Conservation (phyloP, 139 green algal species). For the Chlamydomonas incerta region DNA sequence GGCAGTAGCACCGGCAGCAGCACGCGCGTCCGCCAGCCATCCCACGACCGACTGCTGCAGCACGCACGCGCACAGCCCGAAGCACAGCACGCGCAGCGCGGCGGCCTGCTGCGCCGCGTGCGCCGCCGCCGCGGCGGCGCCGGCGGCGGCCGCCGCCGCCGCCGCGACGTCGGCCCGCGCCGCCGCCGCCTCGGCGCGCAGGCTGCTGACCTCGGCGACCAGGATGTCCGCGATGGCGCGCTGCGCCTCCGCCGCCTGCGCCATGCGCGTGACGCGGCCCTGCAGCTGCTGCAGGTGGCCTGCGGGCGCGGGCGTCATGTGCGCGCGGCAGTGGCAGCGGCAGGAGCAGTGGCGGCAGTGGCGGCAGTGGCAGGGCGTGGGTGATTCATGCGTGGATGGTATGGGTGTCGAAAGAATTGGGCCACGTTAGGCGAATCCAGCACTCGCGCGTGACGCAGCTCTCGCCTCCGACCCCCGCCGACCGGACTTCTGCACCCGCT, state of each 20-base stretch:
- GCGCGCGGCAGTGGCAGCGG: too few species aligned
- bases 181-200: neutral
- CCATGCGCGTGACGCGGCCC: neutral
- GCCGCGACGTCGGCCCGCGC: neutral
- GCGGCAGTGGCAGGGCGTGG: too few species aligned
- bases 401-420: too few species aligned
- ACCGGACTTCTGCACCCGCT: too few species aligned
- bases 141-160: neutral
- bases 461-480: too few species aligned
- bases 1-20: too few species aligned
- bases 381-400: too few species aligned
- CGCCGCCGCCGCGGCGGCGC: neutral
- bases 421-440: too few species aligned
- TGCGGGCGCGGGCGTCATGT: too few species aligned
- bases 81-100: neutral
- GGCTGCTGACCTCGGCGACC: neutral
- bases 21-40: neutral
- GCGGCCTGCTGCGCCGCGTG: neutral
- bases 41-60: neutral
- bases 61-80: neutral
- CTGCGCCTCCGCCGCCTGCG: neutral
- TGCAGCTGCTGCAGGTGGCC: constrained; percentile 22
- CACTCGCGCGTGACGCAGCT: too few species aligned
- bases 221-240: neutral
- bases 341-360: too few species aligned